Percentiles rank a stretch among this genome's conserved stretches.
Conservation (phyloP, 768 basidiomycete genomes). For the Exidia glandulosa region DNA sequence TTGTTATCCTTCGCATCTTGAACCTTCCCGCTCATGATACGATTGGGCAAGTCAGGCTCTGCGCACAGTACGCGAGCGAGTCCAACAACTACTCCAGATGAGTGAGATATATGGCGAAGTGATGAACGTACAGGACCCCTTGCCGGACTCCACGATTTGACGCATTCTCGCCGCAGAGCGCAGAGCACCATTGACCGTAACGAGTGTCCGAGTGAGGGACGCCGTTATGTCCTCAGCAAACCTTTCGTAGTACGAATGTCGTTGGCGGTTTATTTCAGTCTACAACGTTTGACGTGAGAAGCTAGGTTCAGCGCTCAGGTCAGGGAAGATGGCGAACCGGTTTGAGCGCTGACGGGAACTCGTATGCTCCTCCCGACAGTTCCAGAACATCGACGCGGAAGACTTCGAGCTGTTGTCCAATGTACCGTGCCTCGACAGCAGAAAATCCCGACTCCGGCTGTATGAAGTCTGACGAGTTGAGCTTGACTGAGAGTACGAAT, state of each 20-base stretch:
- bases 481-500: conserved; percentile 24
- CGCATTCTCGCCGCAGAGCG: not conserved
- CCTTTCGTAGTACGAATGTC: not conserved
- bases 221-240: not conserved
- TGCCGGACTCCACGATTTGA: not conserved
- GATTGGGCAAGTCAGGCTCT: not conserved
- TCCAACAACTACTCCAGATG: not conserved
- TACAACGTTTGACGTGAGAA: not conserved
- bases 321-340: not conserved
- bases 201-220: not conserved
- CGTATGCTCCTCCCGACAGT: conserved; percentile 29
- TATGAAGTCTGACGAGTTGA: conserved; percentile 20
- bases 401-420: conserved; percentile 22
- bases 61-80: not conserved
- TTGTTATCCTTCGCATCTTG: not conserved
- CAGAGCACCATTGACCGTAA: not conserved
- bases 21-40: not conserved
- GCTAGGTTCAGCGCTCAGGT: not conserved
- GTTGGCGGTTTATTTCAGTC: not conserved
- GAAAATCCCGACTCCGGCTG: conserved; percentile 21
- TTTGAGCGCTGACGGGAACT: conserved; percentile 5
- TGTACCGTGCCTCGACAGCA: conserved; percentile 20
- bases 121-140: not conserved
- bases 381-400: conserved; percentile 30
- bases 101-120: not conserved